Evolutionary conservation across 768 basidiomycete genomes (phyloP).

Genomic region (Agrocybe pediades): DNA sequence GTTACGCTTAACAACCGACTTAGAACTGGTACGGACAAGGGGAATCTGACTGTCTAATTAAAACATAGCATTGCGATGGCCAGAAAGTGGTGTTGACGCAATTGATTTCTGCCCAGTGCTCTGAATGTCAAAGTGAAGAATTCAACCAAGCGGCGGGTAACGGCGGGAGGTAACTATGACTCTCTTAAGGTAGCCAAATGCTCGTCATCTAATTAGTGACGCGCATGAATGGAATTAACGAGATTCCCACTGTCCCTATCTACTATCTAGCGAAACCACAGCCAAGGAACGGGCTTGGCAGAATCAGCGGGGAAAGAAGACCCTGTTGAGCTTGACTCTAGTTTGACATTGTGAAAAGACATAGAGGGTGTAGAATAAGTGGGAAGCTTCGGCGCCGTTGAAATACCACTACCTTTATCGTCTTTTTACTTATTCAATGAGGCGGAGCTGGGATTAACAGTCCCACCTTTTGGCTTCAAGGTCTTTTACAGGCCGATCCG

Average conservation of each 20-base stretch:
- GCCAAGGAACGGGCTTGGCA: too few relatives aligned
- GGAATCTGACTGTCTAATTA: slow-evolving; percentile 86
- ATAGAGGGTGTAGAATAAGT: slow-evolving; percentile 82
- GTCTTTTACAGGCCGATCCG: slow-evolving; percentile 67
- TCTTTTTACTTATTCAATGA: slow-evolving; percentile 82
- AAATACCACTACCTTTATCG: slow-evolving; percentile 84
- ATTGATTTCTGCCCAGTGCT: slow-evolving; percentile 85
- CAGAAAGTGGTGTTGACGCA: slow-evolving; percentile 78
- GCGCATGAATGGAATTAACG: too few relatives aligned
- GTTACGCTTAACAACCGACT: slow-evolving; percentile 21
- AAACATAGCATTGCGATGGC: slow-evolving; percentile 81
- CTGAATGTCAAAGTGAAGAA: slow-evolving; percentile 84
- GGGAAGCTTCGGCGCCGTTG: slow-evolving; percentile 77
- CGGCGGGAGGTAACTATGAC: slow-evolving; percentile 81
- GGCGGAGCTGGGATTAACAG: slow-evolving; percentile 68
- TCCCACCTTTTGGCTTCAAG: slow-evolving; percentile 72
- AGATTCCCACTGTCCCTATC: too few relatives aligned
- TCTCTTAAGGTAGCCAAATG: slow-evolving; percentile 85
- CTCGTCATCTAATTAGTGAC: too few relatives aligned
- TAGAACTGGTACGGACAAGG: slow-evolving; percentile 63
- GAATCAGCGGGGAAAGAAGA: slow-evolving; percentile 81
- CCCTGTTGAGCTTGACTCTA: slow-evolving; percentile 87
- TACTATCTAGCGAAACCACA: too few relatives aligned
- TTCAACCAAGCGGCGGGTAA: slow-evolving; percentile 80
- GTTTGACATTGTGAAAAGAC: slow-evolving; percentile 86